A percentile compares a stretch with the other conserved stretches of the same genome.
Conservation (phyloP, 192 early-diverging fungal genomes). For the Piromyces finnis region DNA sequence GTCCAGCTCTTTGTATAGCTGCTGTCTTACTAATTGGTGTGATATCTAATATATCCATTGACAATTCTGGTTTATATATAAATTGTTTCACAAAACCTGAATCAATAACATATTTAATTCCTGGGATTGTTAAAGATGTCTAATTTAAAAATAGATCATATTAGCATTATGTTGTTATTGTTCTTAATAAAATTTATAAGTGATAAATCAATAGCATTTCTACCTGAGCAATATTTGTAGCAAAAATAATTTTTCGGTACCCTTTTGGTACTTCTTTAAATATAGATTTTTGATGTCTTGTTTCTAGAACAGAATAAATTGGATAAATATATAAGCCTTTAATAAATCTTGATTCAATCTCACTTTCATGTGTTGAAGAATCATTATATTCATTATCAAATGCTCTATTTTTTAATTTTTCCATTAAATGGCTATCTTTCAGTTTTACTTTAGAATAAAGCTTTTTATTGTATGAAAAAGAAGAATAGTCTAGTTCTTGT, state of each 20-base stretch:
- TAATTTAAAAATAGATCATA: too few relatives aligned
- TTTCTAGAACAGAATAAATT: not conserved
- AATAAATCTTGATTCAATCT: not conserved
- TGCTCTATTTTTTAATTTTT: not conserved
- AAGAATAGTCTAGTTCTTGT: conserved; percentile 18
- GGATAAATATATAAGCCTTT: not conserved
- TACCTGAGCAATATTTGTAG: conserved; percentile 28
- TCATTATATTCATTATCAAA: not conserved
- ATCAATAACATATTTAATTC: conserved; percentile 42
- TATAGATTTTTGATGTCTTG: conserved; percentile 3
- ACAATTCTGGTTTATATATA: conserved; percentile 26
- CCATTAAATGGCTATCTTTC: not conserved
- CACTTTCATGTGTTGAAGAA: too few relatives aligned
- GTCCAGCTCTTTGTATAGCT: conserved; percentile 39
- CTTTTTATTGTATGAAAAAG: not conserved
- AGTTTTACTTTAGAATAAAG: not conserved
- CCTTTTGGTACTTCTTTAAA: conserved; percentile 20
- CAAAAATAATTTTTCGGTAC: conserved; percentile 27
- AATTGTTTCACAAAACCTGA: conserved; percentile 43
- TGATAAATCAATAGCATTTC: too few relatives aligned
- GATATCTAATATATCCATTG: conserved; percentile 28
- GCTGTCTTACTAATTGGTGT: conserved; percentile 36
- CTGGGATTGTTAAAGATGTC: conserved; percentile 39
- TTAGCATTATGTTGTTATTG: too few relatives aligned
- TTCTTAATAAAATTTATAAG: too few relatives aligned